Evolutionary conservation across 306 rosid genomes (phyloP).

Genomic region (Dalbergia cochinchinensis): DNA sequence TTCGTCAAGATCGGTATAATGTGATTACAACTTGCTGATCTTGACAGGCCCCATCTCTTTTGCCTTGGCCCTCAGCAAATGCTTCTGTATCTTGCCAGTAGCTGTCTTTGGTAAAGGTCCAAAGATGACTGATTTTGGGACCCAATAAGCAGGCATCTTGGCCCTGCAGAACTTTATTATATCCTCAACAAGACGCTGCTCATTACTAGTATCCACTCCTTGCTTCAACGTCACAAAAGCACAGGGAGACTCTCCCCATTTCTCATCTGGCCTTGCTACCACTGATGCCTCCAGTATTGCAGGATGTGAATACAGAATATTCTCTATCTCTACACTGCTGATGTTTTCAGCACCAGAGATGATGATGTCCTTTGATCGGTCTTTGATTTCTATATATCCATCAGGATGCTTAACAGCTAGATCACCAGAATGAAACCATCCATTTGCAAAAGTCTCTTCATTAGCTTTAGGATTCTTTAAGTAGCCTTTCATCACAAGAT

Average conservation of each 20-base stretch:
- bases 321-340: conserved; percentile 91
- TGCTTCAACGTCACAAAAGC: conserved; percentile 74
- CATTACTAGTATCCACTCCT: conserved; percentile 61
- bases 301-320: conserved; percentile 72
- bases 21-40: conserved; percentile 46
- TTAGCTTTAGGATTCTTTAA: conserved; percentile 86
- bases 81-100: conserved; percentile 70
- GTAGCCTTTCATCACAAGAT: conserved; percentile 90
- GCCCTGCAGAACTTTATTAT: conserved; percentile 78
- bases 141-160: conserved; percentile 88
- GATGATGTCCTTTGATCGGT: conserved; percentile 93
- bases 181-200: conserved; percentile 63
- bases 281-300: conserved; percentile 78
- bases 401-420: conserved; percentile 92
- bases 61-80: conserved; percentile 78
- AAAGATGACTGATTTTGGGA: conserved; percentile 60
- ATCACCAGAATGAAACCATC: conserved; percentile 96
- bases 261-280: conserved; percentile 87
- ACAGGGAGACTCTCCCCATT: conserved; percentile 84
- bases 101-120: conserved; percentile 52
- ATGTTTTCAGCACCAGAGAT: conserved; percentile 96
- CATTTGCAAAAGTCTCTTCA: conserved; percentile 74
- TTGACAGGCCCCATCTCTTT: conserved; percentile 75
- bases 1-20: conserved; percentile 7
- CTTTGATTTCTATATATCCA: conserved; percentile 90